Conservation (phyloP, 2,329 filamentous ascomycete species). For the Stemphylium lycopersici region DNA sequence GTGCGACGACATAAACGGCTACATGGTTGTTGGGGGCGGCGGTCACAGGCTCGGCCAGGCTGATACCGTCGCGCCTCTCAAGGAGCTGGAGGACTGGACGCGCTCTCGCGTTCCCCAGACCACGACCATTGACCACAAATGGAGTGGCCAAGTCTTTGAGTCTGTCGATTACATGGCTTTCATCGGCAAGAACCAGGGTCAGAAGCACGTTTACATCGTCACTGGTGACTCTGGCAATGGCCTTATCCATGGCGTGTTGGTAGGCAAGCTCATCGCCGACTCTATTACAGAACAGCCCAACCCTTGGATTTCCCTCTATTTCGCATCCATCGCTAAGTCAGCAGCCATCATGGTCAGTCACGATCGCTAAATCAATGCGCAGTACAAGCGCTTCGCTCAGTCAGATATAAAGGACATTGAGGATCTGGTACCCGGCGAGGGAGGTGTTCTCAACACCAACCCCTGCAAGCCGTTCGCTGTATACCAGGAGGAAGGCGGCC, state of each 20-base stretch:
- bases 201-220: conserved; percentile 59
- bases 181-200: conserved; percentile 62
- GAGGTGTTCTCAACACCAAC: conserved; percentile 60
- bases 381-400: conserved; percentile 62
- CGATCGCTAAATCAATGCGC: conserved; percentile 61
- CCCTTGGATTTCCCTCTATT: conserved; percentile 57
- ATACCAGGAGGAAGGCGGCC: conserved; percentile 62
- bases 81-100: conserved; percentile 60
- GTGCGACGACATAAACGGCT: conserved; percentile 61
- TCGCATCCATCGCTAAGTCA: conserved; percentile 54
- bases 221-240: conserved; percentile 66
- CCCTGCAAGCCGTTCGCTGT: conserved; percentile 58
- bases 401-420: conserved; percentile 64
- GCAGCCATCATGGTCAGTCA: conserved; percentile 56
- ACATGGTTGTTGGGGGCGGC: conserved; percentile 62
- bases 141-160: conserved; percentile 65
- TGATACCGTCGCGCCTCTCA: conserved; percentile 53
- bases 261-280: conserved; percentile 60
- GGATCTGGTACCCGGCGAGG: conserved; percentile 57
- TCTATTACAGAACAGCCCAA: conserved; percentile 59
- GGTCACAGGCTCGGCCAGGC: conserved; percentile 66
- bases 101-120: conserved; percentile 60
- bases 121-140: conserved; percentile 59
- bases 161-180: conserved; percentile 62
- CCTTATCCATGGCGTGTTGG: conserved; percentile 62